Conservation (phyloP, 441 rosid genomes). For the Geranium incanum region DNA sequence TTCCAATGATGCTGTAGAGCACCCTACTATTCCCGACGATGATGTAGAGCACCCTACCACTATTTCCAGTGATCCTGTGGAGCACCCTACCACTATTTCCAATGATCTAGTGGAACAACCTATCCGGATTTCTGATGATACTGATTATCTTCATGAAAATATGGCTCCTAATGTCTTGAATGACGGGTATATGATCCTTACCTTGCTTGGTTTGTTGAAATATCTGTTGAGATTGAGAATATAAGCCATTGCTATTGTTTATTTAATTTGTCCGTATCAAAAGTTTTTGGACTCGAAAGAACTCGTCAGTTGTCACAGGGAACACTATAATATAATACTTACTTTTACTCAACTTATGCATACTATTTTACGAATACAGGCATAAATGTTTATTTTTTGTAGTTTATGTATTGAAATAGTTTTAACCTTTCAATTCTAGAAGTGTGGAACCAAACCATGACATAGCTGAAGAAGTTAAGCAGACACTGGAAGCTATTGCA, state of each 20-base stretch:
- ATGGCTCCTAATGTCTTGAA: conserved; percentile 14
- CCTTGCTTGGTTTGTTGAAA: background rate
- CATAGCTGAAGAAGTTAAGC: conserved; percentile 36
- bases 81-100: background rate
- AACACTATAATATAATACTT: background rate
- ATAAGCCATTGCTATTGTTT: background rate
- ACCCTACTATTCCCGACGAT: background rate
- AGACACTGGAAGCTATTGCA: conserved; percentile 57
- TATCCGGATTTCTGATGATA: background rate
- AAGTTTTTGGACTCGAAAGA: background rate
- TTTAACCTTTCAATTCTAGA: conserved; percentile 30
- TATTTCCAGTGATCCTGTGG: background rate
- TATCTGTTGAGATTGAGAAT: background rate
- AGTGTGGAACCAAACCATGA: conserved; percentile 32
- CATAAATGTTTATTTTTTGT: background rate
- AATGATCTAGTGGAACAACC: conserved; percentile 9
- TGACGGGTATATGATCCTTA: conserved; percentile 20
- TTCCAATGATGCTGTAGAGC: background rate
- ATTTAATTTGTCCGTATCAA: background rate
- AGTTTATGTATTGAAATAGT: conserved; percentile 9
- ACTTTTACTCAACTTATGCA: background rate
- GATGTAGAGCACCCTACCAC: background rate
- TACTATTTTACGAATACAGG: background rate
- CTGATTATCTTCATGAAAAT: conserved; percentile 10
- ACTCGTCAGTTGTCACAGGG: background rate